Evolutionary conservation across 495 filamentous ascomycete species (phyloP), one percentile per base, ranked within the genome.

Genomic region (Staphylotrichum tortipilum): DNA sequence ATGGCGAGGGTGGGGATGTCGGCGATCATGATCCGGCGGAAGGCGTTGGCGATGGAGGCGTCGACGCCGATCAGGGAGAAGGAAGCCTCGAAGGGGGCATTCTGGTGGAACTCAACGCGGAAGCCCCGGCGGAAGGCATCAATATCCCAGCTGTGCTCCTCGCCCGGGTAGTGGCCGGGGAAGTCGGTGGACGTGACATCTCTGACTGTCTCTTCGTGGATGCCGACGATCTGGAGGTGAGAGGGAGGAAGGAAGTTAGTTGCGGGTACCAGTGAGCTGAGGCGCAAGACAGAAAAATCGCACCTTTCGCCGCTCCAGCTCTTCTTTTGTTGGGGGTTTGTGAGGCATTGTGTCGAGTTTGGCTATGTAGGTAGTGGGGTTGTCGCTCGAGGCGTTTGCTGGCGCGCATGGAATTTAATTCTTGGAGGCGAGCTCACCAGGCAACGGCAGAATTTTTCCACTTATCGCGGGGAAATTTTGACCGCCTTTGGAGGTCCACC

Each of bases 1-100:
- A 99, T 91, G 55, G 94, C 94, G 38, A 99, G 75, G 3, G 86
- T 88, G 18, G 91, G 89, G 31, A 99, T 85, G 68, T 99, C 94
- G 47, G 92, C 84, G 69, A 99, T 84, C 52, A 97, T 78, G 60
- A 99, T 97, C 39, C 94, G 87, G 55, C 94, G 92, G 76, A 97
- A 95, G 60, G 94, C 94, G 67, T 99, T 99, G 56, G 94, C 89
- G 61, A 99, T 84, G 47, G 86, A 78, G 56, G 94, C 90, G 61
- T 99, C 90, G 55, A 91, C 66, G 59, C 89, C 89, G 62, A 94
- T 82, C 56, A 97, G 79, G 18, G 89, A 95, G 74, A 97, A 97
- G 29, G 83, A 82, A 49, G 84, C 66, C 58, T 94, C 84, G 64
- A 78, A 75, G 34, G 77, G 77, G 26, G 82, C 74, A 66, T 89